phyloP scores from a whole-genome alignment of 345 rosid genomes.

The Euphorbia lathyris region DNA sequence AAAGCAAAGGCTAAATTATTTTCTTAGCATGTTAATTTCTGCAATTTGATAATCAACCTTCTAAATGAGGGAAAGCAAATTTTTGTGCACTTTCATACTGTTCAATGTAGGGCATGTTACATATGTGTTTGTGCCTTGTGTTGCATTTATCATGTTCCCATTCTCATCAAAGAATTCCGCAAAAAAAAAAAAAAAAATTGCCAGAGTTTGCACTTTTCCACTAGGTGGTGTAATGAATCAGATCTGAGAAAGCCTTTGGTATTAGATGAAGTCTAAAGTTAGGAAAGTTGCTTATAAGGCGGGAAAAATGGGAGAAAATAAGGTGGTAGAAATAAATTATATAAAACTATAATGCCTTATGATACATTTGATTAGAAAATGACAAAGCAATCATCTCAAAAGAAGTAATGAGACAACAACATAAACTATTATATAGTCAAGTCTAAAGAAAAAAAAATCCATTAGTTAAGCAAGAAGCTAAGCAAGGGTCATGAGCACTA shows the following conservation, averaged over 20 bases:
- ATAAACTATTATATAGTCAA: background rate
- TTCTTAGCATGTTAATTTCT: background rate
- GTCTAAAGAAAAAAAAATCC: background rate
- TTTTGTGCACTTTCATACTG: background rate
- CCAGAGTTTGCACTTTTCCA: background rate
- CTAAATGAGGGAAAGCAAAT: background rate
- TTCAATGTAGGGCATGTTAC: background rate
- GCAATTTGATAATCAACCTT: background rate
- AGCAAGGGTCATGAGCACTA: background rate
- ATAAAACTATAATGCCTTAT: background rate
- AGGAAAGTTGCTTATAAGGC: background rate
- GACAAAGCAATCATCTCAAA: background rate
- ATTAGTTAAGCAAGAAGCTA: background rate
- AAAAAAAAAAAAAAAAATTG: background rate
- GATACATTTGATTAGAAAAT: background rate
- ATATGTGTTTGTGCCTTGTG: background rate
- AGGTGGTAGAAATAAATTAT: background rate
- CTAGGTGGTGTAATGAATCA: background rate
- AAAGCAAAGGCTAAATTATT: background rate
- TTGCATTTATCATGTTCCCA: background rate
- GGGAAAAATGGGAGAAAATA: background rate
- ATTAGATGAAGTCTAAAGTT: background rate
- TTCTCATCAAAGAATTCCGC: background rate
- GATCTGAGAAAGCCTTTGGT: background rate
- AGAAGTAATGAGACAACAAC: background rate